A percentile compares a stretch with the other conserved stretches of the same genome.
Conservation (phyloP, 768 basidiomycete genomes). For the Kwoniella bestiolae region DNA sequence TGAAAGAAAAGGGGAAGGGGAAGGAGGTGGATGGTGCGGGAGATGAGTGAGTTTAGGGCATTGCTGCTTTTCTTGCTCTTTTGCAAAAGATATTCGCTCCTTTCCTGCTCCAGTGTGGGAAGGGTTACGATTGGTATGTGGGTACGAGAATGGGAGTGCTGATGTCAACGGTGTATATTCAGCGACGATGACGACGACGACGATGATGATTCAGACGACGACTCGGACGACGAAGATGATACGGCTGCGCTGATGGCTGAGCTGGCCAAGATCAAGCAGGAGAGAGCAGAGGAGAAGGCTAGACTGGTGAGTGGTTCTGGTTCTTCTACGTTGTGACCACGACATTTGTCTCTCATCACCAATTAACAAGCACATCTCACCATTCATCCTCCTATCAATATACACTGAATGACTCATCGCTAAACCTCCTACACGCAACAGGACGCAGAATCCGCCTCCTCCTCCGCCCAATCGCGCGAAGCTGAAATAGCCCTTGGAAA, state of each 20-base stretch:
- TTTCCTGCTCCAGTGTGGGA: too few species aligned
- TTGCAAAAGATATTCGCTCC: too few species aligned
- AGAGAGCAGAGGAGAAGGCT: slow-evolving; percentile 90
- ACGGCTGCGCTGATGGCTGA: slow-evolving; percentile 92
- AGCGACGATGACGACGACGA: neutral
- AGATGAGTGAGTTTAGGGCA: neutral
- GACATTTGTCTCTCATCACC: too few species aligned
- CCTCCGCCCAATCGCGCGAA: slow-evolving; percentile 64
- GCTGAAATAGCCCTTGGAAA: slow-evolving; percentile 83
- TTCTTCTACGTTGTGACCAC: neutral
- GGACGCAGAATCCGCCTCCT: slow-evolving; percentile 77
- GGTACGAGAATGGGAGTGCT: too few species aligned
- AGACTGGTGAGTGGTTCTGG: slow-evolving; percentile 59
- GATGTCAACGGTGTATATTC: too few species aligned
- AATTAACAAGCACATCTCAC: too few species aligned
- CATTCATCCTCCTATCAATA: neutral
- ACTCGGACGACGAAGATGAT: slow-evolving; percentile 79
- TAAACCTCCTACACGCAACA: slow-evolving; percentile 43
- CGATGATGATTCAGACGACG: slow-evolving; percentile 28
- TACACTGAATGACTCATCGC: neutral
- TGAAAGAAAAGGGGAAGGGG: neutral
- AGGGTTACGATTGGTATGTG: too few species aligned
- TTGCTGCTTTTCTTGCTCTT: neutral
- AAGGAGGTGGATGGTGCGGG: neutral
- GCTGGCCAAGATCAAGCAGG: slow-evolving; percentile 97